Evolutionary conservation across 2,329 filamentous ascomycete species (phyloP).

Genomic region (Apiospora pterosperma): DNA sequence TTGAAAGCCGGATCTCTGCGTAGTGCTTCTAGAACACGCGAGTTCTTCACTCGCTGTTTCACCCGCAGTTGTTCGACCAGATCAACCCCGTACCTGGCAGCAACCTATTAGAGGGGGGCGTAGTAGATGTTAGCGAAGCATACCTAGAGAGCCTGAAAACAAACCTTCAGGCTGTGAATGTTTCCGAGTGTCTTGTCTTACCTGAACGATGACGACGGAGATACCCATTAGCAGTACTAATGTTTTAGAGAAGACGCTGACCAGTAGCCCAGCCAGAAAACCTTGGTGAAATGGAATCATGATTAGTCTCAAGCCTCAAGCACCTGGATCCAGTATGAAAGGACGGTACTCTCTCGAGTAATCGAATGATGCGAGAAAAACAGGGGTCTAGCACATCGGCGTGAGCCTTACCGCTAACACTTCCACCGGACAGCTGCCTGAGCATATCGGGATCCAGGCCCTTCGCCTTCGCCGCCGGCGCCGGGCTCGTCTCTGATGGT

Average conservation of each 20-base stretch:
- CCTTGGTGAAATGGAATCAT: conserved; percentile 35
- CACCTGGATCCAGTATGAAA: background rate
- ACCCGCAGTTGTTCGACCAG: conserved; percentile 26
- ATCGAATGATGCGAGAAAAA: background rate
- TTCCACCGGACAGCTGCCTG: conserved; percentile 51
- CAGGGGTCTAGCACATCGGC: background rate
- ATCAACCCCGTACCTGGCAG: conserved; percentile 30
- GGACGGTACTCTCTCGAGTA: background rate
- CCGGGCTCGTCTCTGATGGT: conserved; percentile 6
- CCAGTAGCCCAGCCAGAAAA: conserved; percentile 59
- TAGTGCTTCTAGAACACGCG: conserved; percentile 44
- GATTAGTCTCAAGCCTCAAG: background rate
- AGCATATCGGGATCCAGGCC: conserved; percentile 34
- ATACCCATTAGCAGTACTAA: conserved; percentile 66
- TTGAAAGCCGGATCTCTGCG: conserved; percentile 62
- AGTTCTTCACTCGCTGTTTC: conserved; percentile 30
- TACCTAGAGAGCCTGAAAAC: background rate
- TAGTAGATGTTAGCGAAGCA: background rate
- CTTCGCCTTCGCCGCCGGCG: conserved; percentile 10
- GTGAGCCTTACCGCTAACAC: conserved; percentile 42
- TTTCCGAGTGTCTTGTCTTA: conserved; percentile 26
- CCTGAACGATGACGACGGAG: conserved; percentile 60
- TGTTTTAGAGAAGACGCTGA: conserved; percentile 68
- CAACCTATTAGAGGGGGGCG: conserved; percentile 20
- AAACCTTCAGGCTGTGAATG: conserved; percentile 1